A percentile compares a stretch with the other conserved stretches of the same genome.
Conservation (phyloP, 768 basidiomycete species). For the Phlebiopsis gigantea region DNA sequence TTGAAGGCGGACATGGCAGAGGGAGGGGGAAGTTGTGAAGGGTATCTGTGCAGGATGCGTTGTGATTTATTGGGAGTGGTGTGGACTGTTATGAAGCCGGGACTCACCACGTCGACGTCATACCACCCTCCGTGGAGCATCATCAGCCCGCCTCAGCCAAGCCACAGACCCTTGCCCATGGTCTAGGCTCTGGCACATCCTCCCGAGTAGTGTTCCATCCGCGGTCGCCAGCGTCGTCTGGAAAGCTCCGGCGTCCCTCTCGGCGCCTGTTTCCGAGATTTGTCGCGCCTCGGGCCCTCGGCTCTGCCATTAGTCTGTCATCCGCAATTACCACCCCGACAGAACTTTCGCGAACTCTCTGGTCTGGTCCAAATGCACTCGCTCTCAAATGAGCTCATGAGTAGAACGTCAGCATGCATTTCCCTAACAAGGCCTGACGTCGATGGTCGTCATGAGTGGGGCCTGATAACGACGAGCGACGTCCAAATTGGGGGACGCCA, state of each 20-base stretch:
- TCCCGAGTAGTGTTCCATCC: too few relatives aligned
- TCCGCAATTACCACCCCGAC: too few relatives aligned
- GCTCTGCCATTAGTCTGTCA: neutral
- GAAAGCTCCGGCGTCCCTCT: neutral
- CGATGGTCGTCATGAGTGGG: neutral
- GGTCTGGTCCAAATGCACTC: too few relatives aligned
- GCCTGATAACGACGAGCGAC: neutral
- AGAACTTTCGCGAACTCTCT: too few relatives aligned
- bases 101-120: neutral
- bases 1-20: slow-evolving; percentile 13
- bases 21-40: neutral
- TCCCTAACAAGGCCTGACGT: neutral
- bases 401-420: neutral
- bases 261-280: neutral
- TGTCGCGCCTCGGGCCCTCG: neutral
- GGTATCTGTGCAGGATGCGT: neutral
- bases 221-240: neutral
- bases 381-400: too few relatives aligned
- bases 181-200: too few relatives aligned
- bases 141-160: neutral
- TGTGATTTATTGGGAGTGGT: neutral
- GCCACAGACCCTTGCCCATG: neutral
- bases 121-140: neutral
- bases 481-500: neutral
- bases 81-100: neutral